A percentile compares a stretch with the other conserved stretches of the same genome.
Conservation (phyloP, 805 yeast species). For the Ascoidea tarda region DNA sequence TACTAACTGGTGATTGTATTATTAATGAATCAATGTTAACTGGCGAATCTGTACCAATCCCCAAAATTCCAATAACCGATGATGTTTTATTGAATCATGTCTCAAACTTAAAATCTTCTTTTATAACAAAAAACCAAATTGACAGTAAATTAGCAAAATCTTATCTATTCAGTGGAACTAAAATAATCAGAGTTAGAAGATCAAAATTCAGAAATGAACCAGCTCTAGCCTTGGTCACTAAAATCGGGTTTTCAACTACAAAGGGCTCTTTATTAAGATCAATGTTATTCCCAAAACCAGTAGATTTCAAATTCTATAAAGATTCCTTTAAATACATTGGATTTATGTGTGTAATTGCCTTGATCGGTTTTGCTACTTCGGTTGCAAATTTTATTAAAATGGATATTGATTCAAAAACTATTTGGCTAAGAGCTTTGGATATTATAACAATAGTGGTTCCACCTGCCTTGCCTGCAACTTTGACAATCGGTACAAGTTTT, state of each 20-base stretch:
- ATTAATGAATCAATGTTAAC: slow-evolving; percentile 97
- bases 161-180: slow-evolving; percentile 79
- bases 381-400: slow-evolving; percentile 70
- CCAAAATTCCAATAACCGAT: slow-evolving; percentile 55
- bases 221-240: slow-evolving; percentile 75
- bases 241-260: slow-evolving; percentile 91
- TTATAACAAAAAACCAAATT: slow-evolving; percentile 28
- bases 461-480: slow-evolving; percentile 95
- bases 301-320: slow-evolving; percentile 81
- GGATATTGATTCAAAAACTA: slow-evolving; percentile 54
- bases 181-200: slow-evolving; percentile 67
- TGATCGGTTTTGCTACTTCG: slow-evolving; percentile 70
- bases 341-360: slow-evolving; percentile 79
- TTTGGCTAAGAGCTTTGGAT: slow-evolving; percentile 82
- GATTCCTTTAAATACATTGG: slow-evolving; percentile 96
- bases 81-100: slow-evolving; percentile 45
- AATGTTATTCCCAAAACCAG: slow-evolving; percentile 93
- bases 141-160: slow-evolving; percentile 59
- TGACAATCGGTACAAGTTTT: slow-evolving; percentile 92
- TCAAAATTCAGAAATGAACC: slow-evolving; percentile 45
- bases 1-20: slow-evolving; percentile 85
- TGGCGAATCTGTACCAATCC: slow-evolving; percentile 95
- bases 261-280: slow-evolving; percentile 90
- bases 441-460: slow-evolving; percentile 95
- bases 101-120: slow-evolving; percentile 29